Evolutionary conservation across 495 filamentous ascomycete species (phyloP).

Genomic region (Penicillium soppii): DNA sequence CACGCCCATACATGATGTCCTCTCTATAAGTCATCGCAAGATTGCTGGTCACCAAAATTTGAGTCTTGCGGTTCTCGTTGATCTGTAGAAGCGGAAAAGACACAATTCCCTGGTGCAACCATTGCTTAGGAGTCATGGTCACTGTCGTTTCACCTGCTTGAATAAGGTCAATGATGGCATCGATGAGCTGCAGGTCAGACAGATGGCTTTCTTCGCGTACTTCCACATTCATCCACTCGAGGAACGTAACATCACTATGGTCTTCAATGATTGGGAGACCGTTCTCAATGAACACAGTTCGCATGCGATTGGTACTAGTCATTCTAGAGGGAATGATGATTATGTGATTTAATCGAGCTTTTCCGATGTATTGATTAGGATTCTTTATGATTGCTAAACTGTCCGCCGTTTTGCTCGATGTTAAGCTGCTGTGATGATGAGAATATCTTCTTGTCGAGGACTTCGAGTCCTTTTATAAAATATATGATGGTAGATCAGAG

Average conservation of each 20-base stretch:
- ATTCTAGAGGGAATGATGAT: no score
- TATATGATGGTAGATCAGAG: no score
- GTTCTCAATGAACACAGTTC: not conserved
- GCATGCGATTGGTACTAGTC: not conserved
- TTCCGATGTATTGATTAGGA: no score
- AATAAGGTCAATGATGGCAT: not conserved
- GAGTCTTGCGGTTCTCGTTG: not conserved
- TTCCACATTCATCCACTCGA: not conserved
- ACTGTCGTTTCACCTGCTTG: not conserved
- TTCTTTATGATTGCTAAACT: no score
- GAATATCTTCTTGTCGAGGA: no score
- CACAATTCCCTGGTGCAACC: no score
- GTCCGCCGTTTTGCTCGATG: no score
- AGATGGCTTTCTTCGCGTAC: not conserved
- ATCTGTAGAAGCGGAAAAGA: not conserved
- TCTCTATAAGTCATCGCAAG: not conserved
- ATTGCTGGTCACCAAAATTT: not conserved
- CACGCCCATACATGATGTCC: not conserved
- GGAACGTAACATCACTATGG: not conserved
- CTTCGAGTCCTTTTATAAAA: no score
- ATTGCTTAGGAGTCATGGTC: not conserved
- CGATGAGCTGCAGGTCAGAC: not conserved
- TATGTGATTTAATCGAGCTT: no score
- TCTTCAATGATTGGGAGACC: not conserved
- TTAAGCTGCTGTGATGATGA: no score